Evolutionary conservation across 2,329 filamentous ascomycete genomes (phyloP).

Genomic region (Scortechinia acanthostroma): DNA sequence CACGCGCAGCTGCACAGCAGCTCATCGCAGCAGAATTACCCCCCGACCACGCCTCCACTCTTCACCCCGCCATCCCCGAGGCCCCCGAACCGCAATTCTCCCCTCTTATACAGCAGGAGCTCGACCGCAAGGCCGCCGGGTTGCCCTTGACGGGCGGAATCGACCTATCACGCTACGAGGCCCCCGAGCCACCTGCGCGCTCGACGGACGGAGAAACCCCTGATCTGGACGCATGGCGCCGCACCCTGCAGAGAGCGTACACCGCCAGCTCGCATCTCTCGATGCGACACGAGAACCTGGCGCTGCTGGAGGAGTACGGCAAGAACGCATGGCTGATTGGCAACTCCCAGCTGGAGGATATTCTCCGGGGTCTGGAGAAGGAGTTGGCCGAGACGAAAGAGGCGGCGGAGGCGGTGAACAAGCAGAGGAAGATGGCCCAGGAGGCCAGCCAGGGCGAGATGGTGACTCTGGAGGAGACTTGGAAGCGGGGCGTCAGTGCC

Average conservation of each 20-base stretch:
- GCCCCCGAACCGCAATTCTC: slow-evolving; percentile 40
- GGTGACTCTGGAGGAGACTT: background rate
- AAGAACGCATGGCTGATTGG: slow-evolving; percentile 64
- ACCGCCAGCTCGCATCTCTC: slow-evolving; percentile 11
- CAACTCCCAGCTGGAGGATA: slow-evolving; percentile 53
- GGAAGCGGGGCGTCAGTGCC: background rate
- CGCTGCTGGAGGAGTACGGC: slow-evolving; percentile 53
- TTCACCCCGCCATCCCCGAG: slow-evolving; percentile 47
- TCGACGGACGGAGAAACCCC: slow-evolving; percentile 11
- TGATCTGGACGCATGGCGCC: slow-evolving; percentile 6
- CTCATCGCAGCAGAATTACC: slow-evolving; percentile 43
- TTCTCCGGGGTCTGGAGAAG: slow-evolving; percentile 44
- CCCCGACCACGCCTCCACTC: slow-evolving; percentile 29
- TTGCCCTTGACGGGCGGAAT: slow-evolving; percentile 37
- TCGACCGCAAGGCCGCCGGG: slow-evolving; percentile 42
- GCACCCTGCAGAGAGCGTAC: slow-evolving; percentile 8
- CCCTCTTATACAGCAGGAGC: slow-evolving; percentile 42
- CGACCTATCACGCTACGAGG: slow-evolving; percentile 57
- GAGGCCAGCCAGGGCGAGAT: background rate
- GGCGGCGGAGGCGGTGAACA: slow-evolving; percentile 46
- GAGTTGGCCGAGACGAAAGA: slow-evolving; percentile 46
- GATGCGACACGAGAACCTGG: slow-evolving; percentile 39
- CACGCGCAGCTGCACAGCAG: slow-evolving; percentile 36
- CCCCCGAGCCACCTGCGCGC: slow-evolving; percentile 40
- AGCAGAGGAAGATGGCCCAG: slow-evolving; percentile 33